Conservation (phyloP, 2,329 filamentous ascomycete species). For the Phyllachora maydis region DNA sequence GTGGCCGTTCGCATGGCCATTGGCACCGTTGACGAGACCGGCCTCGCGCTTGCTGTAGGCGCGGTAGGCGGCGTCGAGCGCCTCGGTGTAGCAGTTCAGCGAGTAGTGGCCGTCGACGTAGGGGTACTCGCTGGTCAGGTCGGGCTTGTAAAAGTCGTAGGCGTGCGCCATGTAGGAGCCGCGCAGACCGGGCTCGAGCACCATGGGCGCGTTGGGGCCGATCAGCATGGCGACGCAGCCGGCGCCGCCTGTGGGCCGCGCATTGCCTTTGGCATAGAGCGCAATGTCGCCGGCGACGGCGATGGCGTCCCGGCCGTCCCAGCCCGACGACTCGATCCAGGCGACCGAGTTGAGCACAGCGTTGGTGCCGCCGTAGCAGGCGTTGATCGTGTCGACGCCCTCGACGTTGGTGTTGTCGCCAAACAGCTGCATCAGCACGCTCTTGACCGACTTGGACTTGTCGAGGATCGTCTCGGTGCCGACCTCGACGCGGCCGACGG, state of each 20-base stretch:
- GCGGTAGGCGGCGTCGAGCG: conserved; percentile 63
- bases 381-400: conserved; percentile 67
- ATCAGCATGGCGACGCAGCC: conserved; percentile 63
- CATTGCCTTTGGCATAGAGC: conserved; percentile 66
- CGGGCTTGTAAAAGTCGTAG: conserved; percentile 84
- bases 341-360: conserved; percentile 67
- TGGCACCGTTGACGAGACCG: conserved; percentile 26
- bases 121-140: conserved; percentile 72
- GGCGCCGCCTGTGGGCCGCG: conserved; percentile 62
- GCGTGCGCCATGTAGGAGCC: conserved; percentile 67
- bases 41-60: conserved; percentile 60
- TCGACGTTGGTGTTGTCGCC: conserved; percentile 69
- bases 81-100: conserved; percentile 61
- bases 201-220: conserved; percentile 58
- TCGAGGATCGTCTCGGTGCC: conserved; percentile 72
- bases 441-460: conserved; percentile 85
- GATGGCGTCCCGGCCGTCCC: conserved; percentile 67
- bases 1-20: conserved; percentile 28
- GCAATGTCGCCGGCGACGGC: conserved; percentile 70
- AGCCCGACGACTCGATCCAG: conserved; percentile 73
- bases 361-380: conserved; percentile 74
- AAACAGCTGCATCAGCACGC: conserved; percentile 73
- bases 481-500: conserved; percentile 64
- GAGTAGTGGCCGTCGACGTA: conserved; percentile 74
- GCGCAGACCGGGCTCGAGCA: conserved; percentile 58